A percentile compares a stretch with the other conserved stretches of the same genome.
Conservation (phyloP, 2,329 filamentous ascomycete species). For the Nemania sp. region DNA sequence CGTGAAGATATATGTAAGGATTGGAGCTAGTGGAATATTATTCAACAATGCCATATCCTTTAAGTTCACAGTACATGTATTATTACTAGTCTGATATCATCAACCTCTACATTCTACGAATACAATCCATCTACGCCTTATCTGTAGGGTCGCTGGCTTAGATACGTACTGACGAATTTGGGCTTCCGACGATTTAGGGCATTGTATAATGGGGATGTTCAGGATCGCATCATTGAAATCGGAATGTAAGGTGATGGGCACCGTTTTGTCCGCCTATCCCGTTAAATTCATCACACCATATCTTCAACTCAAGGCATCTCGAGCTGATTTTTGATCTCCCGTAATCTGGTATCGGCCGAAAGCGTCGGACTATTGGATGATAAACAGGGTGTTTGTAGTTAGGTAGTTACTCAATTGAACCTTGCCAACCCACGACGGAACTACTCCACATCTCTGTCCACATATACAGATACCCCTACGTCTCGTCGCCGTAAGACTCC, state of each 20-base stretch:
- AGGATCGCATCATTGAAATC: background rate
- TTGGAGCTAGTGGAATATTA: too few species aligned
- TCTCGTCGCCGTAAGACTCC: background rate
- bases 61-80: too few species aligned
- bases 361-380: background rate
- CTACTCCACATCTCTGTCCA: background rate
- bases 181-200: too few species aligned
- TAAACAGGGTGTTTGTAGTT: background rate
- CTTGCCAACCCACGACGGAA: background rate
- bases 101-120: too few species aligned
- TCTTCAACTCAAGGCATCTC: background rate
- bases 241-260: background rate
- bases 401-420: background rate
- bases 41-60: too few species aligned
- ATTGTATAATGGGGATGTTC: too few species aligned
- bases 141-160: too few species aligned
- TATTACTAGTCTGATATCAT: too few species aligned
- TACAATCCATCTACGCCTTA: too few species aligned
- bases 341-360: background rate
- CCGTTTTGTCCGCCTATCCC: background rate
- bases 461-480: background rate
- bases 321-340: background rate
- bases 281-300: background rate
- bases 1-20: too few species aligned
- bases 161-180: too few species aligned